Conservation (phyloP, 2,329 filamentous ascomycete genomes). For the Venturia aucupariae region DNA sequence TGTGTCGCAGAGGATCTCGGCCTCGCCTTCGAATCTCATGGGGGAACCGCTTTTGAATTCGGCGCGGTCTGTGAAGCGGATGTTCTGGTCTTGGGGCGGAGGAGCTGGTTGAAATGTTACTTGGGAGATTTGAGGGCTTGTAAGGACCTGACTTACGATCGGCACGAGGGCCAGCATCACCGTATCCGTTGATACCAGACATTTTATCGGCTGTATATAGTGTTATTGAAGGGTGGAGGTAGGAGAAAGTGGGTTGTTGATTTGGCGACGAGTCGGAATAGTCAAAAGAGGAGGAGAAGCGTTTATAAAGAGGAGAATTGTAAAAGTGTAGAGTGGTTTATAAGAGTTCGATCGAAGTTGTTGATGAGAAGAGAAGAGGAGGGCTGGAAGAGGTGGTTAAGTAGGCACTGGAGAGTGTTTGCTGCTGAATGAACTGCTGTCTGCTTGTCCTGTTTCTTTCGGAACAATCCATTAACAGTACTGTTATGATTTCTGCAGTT, state of each 20-base stretch:
- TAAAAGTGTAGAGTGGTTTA: not conserved
- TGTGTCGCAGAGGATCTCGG: not conserved
- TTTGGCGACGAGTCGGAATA: not conserved
- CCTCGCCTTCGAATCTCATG: not conserved
- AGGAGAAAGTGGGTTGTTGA: not conserved
- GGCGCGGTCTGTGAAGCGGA: not conserved
- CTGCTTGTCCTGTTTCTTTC: not conserved
- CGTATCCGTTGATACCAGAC: not conserved
- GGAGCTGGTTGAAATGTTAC: not conserved
- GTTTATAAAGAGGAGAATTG: not conserved
- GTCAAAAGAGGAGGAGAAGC: not conserved
- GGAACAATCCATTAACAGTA: not conserved
- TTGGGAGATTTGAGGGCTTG: not conserved
- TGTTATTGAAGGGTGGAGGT: not conserved
- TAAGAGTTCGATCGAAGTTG: not conserved
- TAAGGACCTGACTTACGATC: not conserved
- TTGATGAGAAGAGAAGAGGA: not conserved
- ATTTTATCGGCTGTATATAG: not conserved
- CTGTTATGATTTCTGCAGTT: not conserved
- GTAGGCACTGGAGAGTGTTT: not conserved
- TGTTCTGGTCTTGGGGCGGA: not conserved
- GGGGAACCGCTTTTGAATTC: not conserved
- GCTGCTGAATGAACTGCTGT: not conserved
- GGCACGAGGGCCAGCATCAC: not conserved
- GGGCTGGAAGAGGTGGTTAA: not conserved